A percentile compares a stretch with the other conserved stretches of the same genome.
These are phyloP conservation scores for Cryptosporidium ubiquitum DNA, from an alignment of 169 alveolate species.

Conservation along the genomic window DNA sequence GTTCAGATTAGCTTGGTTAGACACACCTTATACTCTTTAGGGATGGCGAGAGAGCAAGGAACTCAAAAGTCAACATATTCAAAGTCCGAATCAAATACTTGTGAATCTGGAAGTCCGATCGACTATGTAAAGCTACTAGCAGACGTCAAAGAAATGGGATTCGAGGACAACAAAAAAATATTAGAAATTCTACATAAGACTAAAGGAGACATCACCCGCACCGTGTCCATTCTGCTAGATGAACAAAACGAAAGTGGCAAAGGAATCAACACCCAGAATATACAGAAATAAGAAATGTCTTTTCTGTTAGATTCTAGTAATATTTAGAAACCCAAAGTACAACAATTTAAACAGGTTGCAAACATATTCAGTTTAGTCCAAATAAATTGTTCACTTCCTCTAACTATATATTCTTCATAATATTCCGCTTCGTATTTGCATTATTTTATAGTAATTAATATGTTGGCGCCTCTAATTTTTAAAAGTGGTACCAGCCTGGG, in stretches of 20 bases:
- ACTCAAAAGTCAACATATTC: neutral
- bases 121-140: slow-evolving; percentile 9
- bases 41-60: neutral
- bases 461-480: neutral
- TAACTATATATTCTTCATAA: neutral
- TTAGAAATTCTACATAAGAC: slow-evolving; percentile 7
- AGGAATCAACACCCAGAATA: neutral
- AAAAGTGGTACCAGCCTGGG: neutral
- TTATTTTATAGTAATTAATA: neutral
- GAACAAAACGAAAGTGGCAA: neutral
- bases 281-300: too few species aligned
- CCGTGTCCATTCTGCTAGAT: slow-evolving; percentile 11
- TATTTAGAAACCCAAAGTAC: neutral
- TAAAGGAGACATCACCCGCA: slow-evolving; percentile 43
- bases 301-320: neutral
- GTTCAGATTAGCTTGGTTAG: neutral
- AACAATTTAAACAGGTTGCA: neutral
- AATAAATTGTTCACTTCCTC: neutral
- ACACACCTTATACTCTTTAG: neutral
- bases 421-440: neutral
- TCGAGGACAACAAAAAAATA: slow-evolving; percentile 26
- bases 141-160: slow-evolving; percentile 37
- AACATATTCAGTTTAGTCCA: neutral
- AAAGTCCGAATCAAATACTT: neutral
- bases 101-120: neutral